phyloP scores from a whole-genome alignment of 495 filamentous ascomycete genomes.

The Cladorrhinum samala region DNA sequence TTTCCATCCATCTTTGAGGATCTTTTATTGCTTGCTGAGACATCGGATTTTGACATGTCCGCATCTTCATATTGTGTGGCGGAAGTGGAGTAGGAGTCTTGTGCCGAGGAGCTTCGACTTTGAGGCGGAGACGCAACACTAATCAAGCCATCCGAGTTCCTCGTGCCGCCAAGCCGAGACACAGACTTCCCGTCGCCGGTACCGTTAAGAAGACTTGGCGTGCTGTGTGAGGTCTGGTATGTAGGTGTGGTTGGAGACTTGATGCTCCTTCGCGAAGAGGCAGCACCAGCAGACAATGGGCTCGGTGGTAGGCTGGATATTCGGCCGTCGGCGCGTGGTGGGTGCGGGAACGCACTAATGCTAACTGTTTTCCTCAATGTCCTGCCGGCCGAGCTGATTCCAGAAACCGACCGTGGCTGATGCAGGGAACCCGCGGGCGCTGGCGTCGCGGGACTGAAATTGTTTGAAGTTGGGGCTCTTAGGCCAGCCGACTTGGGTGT shows the following conservation, averaged over 20 bases:
- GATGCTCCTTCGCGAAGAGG: slow-evolving; percentile 33
- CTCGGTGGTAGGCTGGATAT: slow-evolving; percentile 52
- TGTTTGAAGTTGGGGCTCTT: slow-evolving; percentile 55
- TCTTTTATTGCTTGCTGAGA: slow-evolving; percentile 35
- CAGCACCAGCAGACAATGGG: slow-evolving; percentile 45
- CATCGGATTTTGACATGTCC: slow-evolving; percentile 42
- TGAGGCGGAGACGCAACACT: slow-evolving; percentile 74
- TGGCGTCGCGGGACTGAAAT: slow-evolving; percentile 39
- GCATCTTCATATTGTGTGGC: slow-evolving; percentile 80
- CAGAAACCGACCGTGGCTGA: slow-evolving; percentile 44
- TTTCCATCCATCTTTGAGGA: slow-evolving; percentile 60
- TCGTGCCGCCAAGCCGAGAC: slow-evolving; percentile 46
- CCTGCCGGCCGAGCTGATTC: slow-evolving; percentile 49
- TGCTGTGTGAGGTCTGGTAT: slow-evolving; percentile 42
- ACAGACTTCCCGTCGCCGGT: slow-evolving; percentile 70
- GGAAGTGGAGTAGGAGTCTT: slow-evolving; percentile 85
- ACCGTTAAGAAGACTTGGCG: slow-evolving; percentile 71
- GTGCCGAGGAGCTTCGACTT: slow-evolving; percentile 81
- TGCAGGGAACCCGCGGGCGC: slow-evolving; percentile 45
- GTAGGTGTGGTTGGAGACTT: slow-evolving; percentile 33
- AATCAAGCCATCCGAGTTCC: slow-evolving; percentile 63
- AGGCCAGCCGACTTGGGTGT: slow-evolving; percentile 50
- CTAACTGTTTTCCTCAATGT: slow-evolving; percentile 79
- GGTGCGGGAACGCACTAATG: slow-evolving; percentile 89
- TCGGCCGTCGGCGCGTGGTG: slow-evolving; percentile 58